phyloP scores from a whole-genome alignment of 1,284 basidiomycete genomes.

The Rhodotorula sp. region DNA sequence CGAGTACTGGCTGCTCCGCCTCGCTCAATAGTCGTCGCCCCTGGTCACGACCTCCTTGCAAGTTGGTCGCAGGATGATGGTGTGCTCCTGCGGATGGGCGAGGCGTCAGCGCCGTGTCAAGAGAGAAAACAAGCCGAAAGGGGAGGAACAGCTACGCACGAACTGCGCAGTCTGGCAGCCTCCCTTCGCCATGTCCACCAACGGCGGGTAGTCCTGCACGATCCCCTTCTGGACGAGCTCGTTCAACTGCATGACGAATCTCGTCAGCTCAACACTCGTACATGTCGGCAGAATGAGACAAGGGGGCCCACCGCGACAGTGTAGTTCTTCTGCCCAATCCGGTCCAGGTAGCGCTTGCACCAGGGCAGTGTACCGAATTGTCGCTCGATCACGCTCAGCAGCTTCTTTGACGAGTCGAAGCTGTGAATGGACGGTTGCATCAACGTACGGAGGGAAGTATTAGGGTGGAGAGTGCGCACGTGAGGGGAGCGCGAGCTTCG shows the following conservation, averaged over 20 bases:
- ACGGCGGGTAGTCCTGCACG: conserved; percentile 91
- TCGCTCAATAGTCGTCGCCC: conserved; percentile 54
- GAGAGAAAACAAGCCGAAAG: conserved; percentile 2
- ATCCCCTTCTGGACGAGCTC: conserved; percentile 84
- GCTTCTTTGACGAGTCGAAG: conserved; percentile 76
- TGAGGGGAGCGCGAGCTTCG: conserved; percentile 63
- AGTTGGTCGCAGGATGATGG: conserved; percentile 83
- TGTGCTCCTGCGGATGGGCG: conserved; percentile 68
- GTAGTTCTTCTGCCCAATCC: conserved; percentile 91
- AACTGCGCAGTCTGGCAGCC: conserved; percentile 92
- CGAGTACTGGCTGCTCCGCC: no score
- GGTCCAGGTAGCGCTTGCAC: conserved; percentile 91
- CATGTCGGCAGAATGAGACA: neutral
- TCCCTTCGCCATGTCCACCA: conserved; percentile 62
- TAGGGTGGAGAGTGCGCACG: conserved; percentile 55
- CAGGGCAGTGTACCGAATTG: conserved; percentile 95
- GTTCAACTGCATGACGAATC: conserved; percentile 64
- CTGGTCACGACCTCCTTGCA: conserved; percentile 93
- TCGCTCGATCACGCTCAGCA: conserved; percentile 85
- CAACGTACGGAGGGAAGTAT: neutral
- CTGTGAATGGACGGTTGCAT: conserved; percentile 51
- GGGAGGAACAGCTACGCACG: conserved; percentile 55
- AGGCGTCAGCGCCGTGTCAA: neutral
- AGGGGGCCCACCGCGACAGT: conserved; percentile 70
- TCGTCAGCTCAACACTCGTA: neutral